Percentiles rank a stretch among this genome's conserved stretches.
Evolutionary conservation across 1,139 yeast species (phyloP).

Genomic region (Hansenula sp.): DNA sequence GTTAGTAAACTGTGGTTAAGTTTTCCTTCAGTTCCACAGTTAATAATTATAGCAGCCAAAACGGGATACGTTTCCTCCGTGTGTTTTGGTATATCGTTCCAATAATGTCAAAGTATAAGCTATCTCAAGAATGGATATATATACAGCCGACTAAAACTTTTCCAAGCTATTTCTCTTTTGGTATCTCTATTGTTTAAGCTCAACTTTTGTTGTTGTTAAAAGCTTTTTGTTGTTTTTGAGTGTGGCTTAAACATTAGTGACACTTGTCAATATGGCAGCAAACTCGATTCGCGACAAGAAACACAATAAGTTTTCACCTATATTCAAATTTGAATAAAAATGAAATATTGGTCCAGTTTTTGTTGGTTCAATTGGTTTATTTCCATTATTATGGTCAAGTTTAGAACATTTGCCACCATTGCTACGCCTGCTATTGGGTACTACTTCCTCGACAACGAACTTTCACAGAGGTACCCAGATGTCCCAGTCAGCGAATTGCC

Average conservation of each 20-base stretch:
- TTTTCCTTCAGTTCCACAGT: neutral
- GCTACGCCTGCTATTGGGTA: constrained; percentile 10
- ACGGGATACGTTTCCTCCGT: too few species aligned
- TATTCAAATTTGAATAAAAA: too few species aligned
- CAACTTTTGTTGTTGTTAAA: too few species aligned
- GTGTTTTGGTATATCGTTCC: too few species aligned
- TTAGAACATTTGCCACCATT: constrained; percentile 5
- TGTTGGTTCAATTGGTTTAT: too few species aligned
- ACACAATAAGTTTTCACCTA: neutral
- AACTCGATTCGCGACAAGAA: neutral
- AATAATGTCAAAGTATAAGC: too few species aligned
- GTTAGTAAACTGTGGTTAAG: neutral
- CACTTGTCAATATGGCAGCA: neutral
- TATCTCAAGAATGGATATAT: too few species aligned
- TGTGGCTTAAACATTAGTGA: too few species aligned
- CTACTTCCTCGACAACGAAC: constrained; percentile 11
- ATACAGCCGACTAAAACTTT: too few species aligned
- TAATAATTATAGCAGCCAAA: too few species aligned
- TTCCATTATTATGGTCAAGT: constrained; percentile 6
- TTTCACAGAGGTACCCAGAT: constrained; percentile 14
- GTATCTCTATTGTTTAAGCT: neutral
- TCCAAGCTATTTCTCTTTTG: neutral
- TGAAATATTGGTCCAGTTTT: too few species aligned
- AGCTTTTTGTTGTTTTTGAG: too few species aligned
- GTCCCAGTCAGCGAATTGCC: constrained; percentile 17